Evolutionary conservation across 495 filamentous ascomycete genomes (phyloP), one percentile per base, ranked within the genome.

Genomic region (Hyphodiscus hymeniophilus): DNA sequence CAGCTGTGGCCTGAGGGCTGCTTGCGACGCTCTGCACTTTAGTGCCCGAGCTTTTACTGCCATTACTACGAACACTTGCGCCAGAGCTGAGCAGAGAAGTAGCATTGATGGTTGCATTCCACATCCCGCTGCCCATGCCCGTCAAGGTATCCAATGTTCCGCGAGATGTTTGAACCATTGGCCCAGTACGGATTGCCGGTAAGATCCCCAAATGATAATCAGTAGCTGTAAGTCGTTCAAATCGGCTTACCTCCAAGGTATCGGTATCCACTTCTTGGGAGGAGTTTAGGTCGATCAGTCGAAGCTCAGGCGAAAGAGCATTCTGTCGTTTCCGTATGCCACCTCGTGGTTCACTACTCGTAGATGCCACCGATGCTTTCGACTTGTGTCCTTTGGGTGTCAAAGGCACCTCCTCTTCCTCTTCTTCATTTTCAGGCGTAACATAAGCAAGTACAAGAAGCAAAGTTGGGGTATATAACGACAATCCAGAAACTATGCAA

Each of bases 401-500:
- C n/a, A 44, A 7, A n/a, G 20, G 6, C 18, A 47, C 43, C 28
- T 38, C 17, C 8, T 45, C 46, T 43, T 54, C 47, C 3, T 53
- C 50, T 32, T 59, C 44, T 33, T 66, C 54, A 0, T 77, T 79
- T 10, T 80, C 79, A 11, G 76, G 71, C 47, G 83, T 84, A 48
- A 89, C 78, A 62, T 91, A 92, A 60, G 89, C 89, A 71, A 98
- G 84, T 56, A 96, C 79, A 51, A 94, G 75, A 65, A 98, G 73
- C 43, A 94, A 72, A 56, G 79, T 89, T 56, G 90, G 89, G 63
- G 86, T 94, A 82, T 96, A 97, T 67, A 98, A 74, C 52, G 92
- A 89, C 61, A 98, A 84, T 61, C 94, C 92, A 64, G 91, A 94
- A 73, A 98, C 85, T 54, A 91, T 87, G 68, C 94, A 96, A 70